Base-by-base conservation (phyloP, 1,284 basidiomycete genomes). In the Neonothopanus nambi region DNA sequence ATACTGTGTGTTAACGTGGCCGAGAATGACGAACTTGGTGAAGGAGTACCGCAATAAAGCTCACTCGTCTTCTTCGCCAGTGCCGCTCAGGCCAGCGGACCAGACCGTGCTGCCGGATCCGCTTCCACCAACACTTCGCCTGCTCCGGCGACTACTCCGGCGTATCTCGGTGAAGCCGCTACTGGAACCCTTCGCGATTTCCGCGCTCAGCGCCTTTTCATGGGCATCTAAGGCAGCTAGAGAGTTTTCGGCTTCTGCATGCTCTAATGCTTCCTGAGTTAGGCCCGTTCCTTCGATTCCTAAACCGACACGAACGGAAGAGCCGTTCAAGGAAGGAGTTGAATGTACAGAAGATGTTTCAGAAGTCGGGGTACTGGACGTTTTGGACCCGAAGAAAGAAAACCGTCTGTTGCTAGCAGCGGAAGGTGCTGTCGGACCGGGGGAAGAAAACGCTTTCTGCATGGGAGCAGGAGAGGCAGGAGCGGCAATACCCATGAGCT, bases 401-500 rank as follows among this genome's bases (percentile, higher is more conserved):
- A 89, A 87, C 28, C 87, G 82, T 40, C 74, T 67, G n/a, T n/a
- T n/a, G 40, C 53, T 65, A 33, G 65, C 66, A 13, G 64, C 54
- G 43, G 62, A 63, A 38, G 63, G 59, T 33, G 70, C 69, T 13
- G 72, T 65, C 40, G 74, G 65, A 38, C 69, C 59, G 4, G 70
- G 66, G 36, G 65, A 62, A 35, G 65, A 77, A 50, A 69, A 68
- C 54, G 70, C 75, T 61, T 77, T 79, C 61, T 74, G 69, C 53
- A 76, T 63, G 1, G 67, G 61, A 41, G 65, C 60, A 3, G 73
- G 68, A 15, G 74, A 69, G 42, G 72, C 57, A 17, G 59, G 62
- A 30, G 73, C 66, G 41, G 92, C 84, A 54, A 95, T 90, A 8
- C 93, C 93, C 91, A 95, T 93, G 28, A 95, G 75, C 69, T 93